phyloP scores from a whole-genome alignment of 2,329 filamentous ascomycete species.

The Cytospora paraplurivora region DNA sequence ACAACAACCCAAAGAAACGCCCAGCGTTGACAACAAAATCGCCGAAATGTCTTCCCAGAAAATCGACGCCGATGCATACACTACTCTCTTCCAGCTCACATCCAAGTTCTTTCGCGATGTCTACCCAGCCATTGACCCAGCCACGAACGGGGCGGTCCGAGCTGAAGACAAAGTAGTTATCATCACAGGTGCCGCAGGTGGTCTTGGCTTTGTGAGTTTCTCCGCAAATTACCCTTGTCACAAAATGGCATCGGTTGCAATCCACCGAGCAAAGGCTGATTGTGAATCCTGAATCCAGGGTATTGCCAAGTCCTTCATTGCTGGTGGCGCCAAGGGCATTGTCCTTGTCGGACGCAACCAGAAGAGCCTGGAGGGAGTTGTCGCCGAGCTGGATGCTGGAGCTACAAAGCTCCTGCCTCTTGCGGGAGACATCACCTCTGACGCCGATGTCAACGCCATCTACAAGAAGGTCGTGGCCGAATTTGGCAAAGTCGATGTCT shows the following conservation, averaged over 20 bases:
- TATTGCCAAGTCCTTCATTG: constrained; percentile 32
- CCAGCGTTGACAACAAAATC: too few relatives aligned
- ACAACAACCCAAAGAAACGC: too few relatives aligned
- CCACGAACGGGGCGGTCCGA: constrained; percentile 27
- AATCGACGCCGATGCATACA: too few relatives aligned
- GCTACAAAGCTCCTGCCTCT: constrained; percentile 1
- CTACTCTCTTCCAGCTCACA: too few relatives aligned
- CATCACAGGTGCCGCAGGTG: constrained; percentile 34
- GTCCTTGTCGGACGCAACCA: constrained; percentile 36
- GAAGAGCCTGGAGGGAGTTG: constrained; percentile 9
- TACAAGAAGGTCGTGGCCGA: constrained; percentile 29
- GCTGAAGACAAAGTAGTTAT: constrained; percentile 34
- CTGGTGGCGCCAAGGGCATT: constrained; percentile 36
- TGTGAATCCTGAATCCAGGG: constrained; percentile 25
- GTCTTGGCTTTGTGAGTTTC: constrained; percentile 35
- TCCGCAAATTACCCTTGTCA: too few relatives aligned
- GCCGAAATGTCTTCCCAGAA: too few relatives aligned
- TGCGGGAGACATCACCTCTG: not conserved
- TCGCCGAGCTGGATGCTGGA: not conserved
- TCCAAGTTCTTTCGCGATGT: constrained; percentile 29
- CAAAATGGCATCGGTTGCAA: not conserved
- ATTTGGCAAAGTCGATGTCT: constrained; percentile 33
- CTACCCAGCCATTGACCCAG: constrained; percentile 33
- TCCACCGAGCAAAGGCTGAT: too few relatives aligned
- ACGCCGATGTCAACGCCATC: constrained; percentile 23